Evolutionary conservation across 305 asterid species (phyloP).

Genomic region (Fraxinus sp.): DNA sequence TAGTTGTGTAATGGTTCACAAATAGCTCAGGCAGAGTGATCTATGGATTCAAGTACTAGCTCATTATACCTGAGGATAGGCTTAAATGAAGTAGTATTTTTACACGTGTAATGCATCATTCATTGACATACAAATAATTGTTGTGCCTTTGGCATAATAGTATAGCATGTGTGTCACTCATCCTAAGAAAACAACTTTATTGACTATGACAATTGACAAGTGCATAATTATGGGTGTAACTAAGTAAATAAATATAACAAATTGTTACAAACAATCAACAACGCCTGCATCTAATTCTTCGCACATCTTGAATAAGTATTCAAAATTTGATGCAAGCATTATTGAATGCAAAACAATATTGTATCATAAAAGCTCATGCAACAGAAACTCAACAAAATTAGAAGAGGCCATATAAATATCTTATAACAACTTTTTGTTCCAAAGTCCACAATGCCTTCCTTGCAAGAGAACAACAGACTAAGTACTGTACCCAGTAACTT

Average conservation of each 20-base stretch:
- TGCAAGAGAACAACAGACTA: neutral
- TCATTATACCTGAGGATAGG: neutral
- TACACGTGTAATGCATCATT: neutral
- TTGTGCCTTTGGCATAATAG: neutral
- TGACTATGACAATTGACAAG: neutral
- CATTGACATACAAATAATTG: neutral
- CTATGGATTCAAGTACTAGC: conserved; percentile 10
- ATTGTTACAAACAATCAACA: neutral
- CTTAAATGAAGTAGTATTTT: neutral
- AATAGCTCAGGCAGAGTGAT: neutral
- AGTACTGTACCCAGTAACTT: neutral
- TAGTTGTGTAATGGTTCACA: neutral
- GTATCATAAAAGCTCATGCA: neutral
- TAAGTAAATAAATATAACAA: neutral
- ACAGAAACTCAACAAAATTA: neutral
- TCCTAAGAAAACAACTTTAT: conserved; percentile 1
- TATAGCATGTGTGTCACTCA: neutral
- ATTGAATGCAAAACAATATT: neutral
- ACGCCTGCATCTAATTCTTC: neutral
- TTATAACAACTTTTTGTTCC: neutral
- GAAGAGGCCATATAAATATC: neutral
- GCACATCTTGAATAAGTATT: neutral
- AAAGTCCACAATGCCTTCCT: neutral
- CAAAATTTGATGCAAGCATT: neutral
- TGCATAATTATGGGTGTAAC: neutral